Conservation (phyloP, 1,139 yeast genomes). For the Magnusiomyces tetraspermus region DNA sequence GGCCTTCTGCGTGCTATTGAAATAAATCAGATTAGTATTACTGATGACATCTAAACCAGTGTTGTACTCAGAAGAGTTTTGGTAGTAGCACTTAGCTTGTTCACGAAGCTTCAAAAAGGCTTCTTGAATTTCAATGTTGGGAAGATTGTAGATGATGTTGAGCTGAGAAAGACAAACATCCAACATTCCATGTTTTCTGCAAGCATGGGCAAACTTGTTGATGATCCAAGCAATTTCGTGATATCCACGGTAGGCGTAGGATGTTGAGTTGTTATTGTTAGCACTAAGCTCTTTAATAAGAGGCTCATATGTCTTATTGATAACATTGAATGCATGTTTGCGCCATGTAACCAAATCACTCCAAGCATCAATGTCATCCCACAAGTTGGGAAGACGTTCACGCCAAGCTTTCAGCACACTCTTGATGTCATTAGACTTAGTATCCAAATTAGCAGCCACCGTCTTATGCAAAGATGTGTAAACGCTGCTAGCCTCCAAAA, state of each 20-base stretch:
- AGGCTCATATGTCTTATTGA: slow-evolving; percentile 89
- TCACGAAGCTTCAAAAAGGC: slow-evolving; percentile 92
- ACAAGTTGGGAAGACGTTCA: slow-evolving; percentile 86
- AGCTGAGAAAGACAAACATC: slow-evolving; percentile 92
- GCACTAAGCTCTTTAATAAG: slow-evolving; percentile 77
- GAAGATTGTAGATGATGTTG: slow-evolving; percentile 88
- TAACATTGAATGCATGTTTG: slow-evolving; percentile 96
- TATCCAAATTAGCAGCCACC: slow-evolving; percentile 83
- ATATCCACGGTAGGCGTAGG: slow-evolving; percentile 93
- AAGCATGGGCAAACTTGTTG: slow-evolving; percentile 96
- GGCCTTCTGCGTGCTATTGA: slow-evolving; percentile 95
- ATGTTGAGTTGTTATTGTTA: slow-evolving; percentile 55
- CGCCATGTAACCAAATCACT: slow-evolving; percentile 97
- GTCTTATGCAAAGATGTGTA: slow-evolving; percentile 84
- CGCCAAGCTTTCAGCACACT: slow-evolving; percentile 96
- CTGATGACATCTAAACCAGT: slow-evolving; percentile 96
- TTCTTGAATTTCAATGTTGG: slow-evolving; percentile 96
- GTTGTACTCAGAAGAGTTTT: slow-evolving; percentile 73
- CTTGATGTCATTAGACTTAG: slow-evolving; percentile 87
- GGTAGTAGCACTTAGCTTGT: slow-evolving; percentile 96
- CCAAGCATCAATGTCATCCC: slow-evolving; percentile 98
- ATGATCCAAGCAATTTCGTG: slow-evolving; percentile 99
- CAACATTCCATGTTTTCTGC: slow-evolving; percentile 92
- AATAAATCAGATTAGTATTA: slow-evolving; percentile 89
- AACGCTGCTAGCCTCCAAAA: slow-evolving; percentile 94